Evolutionary conservation across 768 basidiomycete species (phyloP).

Genomic region (Macrolepiota fuliginosa): DNA sequence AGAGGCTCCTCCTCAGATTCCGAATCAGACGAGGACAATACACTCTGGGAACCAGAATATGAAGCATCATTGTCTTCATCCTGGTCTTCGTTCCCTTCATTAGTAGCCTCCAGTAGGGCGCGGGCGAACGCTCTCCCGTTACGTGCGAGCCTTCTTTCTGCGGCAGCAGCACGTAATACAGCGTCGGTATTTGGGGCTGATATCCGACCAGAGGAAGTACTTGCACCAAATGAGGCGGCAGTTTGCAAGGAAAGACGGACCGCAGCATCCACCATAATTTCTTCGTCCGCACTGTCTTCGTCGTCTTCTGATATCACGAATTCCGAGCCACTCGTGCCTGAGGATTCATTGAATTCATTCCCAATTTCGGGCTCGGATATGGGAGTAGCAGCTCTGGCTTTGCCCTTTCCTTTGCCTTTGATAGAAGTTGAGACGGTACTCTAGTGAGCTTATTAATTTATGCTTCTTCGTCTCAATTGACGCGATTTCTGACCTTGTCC

Average conservation of each 20-base stretch:
- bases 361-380: constrained; percentile 36
- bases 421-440: constrained; percentile 1
- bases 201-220: constrained; percentile 32
- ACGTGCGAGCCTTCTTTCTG: constrained; percentile 48
- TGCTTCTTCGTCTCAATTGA: not conserved
- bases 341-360: constrained; percentile 41
- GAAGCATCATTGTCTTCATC: constrained; percentile 21
- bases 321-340: constrained; percentile 57
- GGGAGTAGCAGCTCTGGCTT: constrained; percentile 25
- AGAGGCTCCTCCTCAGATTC: constrained; percentile 29
- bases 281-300: constrained; percentile 45
- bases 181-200: constrained; percentile 39
- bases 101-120: constrained; percentile 10
- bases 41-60: constrained; percentile 26
- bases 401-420: constrained; percentile 36
- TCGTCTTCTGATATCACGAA: constrained; percentile 45
- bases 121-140: constrained; percentile 19
- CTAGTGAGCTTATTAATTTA: constrained; percentile 13
- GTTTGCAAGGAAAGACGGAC: constrained; percentile 50
- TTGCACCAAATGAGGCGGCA: constrained; percentile 26
- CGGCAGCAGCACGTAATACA: constrained; percentile 46
- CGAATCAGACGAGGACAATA: constrained; percentile 22
- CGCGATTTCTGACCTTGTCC: constrained; percentile 19
- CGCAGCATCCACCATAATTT: constrained; percentile 55
- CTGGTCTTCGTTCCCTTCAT: constrained; percentile 31